Conservation (phyloP, 805 yeast genomes). For the Ogataea corticis region DNA sequence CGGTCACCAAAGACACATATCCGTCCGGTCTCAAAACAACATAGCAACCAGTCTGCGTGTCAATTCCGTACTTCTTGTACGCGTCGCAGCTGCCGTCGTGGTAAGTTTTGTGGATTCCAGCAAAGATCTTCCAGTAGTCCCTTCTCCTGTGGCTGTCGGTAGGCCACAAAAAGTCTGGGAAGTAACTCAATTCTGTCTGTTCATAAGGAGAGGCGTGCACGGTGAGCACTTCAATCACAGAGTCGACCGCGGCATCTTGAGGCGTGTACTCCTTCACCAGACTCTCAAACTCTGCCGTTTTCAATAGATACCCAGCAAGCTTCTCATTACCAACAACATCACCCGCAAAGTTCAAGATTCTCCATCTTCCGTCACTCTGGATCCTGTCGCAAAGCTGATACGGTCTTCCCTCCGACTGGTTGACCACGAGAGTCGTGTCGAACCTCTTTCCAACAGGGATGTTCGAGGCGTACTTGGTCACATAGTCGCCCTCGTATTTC, state of each 20-base stretch:
- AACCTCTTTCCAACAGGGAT: constrained; percentile 31
- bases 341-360: constrained; percentile 32
- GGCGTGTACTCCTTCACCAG: constrained; percentile 30
- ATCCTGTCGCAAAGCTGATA: constrained; percentile 25
- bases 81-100: constrained; percentile 33
- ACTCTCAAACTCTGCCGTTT: constrained; percentile 13
- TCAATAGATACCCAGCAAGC: constrained; percentile 8
- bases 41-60: constrained; percentile 26
- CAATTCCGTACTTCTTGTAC: constrained; percentile 31
- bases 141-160: constrained; percentile 23
- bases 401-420: constrained; percentile 32
- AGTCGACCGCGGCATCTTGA: constrained; percentile 25
- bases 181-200: constrained; percentile 28
- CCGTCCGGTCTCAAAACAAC: constrained; percentile 37
- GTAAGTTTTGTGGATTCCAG: constrained; percentile 30
- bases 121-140: constrained; percentile 33
- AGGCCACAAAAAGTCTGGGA: constrained; percentile 31
- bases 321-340: constrained; percentile 17
- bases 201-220: constrained; percentile 26
- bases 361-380: constrained; percentile 34
- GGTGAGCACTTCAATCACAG: constrained; percentile 31
- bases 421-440: constrained; percentile 24
- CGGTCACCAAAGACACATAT: constrained; percentile 30
- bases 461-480: constrained; percentile 22
- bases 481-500: constrained; percentile 3